Percentiles rank a stretch among this genome's conserved stretches.
These are phyloP conservation scores for Calonectria fujianensis DNA, from an alignment of 2,329 filamentous ascomycete genomes.

Conservation along the genomic window DNA sequence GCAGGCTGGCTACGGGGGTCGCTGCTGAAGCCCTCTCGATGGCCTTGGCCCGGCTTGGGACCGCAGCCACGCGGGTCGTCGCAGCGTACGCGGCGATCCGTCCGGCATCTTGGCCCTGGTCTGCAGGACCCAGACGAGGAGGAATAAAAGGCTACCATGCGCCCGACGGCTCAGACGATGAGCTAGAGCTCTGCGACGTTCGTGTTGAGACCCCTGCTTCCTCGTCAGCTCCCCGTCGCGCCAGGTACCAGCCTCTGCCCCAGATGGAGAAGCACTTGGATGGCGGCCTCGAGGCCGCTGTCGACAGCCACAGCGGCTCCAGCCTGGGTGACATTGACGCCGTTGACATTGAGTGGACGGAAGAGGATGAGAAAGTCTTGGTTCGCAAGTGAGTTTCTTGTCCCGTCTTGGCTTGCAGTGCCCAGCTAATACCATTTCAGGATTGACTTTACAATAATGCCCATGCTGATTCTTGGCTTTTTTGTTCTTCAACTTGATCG, in stretches of 20 bases:
- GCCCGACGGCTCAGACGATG: background rate
- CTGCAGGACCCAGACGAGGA: background rate
- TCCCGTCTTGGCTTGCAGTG: background rate
- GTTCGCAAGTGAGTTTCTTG: conserved; percentile 54
- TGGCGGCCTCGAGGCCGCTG: conserved; percentile 29
- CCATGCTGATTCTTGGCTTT: conserved; percentile 67
- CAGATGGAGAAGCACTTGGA: conserved; percentile 47
- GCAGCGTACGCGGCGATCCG: conserved; percentile 32
- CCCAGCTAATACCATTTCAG: conserved; percentile 52
- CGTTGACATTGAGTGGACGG: conserved; percentile 52
- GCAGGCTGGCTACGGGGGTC: conserved; percentile 1
- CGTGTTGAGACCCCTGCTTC: background rate
- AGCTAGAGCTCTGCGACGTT: conserved; percentile 25
- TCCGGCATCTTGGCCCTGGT: conserved; percentile 23
- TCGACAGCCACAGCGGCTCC: conserved; percentile 29
- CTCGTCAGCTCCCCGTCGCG: conserved; percentile 2
- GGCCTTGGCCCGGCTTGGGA: conserved; percentile 7
- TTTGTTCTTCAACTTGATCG: conserved; percentile 65
- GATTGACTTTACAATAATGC: conserved; percentile 67
- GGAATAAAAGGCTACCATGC: conserved; percentile 31
- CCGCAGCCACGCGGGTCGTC: conserved; percentile 38
- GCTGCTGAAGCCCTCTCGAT: background rate
- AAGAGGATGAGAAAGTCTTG: conserved; percentile 54
- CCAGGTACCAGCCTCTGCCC: conserved; percentile 29
- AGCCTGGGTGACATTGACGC: conserved; percentile 43